phyloP scores from a whole-genome alignment of 805 yeast species.

The Starmerella ratchasimensis region DNA sequence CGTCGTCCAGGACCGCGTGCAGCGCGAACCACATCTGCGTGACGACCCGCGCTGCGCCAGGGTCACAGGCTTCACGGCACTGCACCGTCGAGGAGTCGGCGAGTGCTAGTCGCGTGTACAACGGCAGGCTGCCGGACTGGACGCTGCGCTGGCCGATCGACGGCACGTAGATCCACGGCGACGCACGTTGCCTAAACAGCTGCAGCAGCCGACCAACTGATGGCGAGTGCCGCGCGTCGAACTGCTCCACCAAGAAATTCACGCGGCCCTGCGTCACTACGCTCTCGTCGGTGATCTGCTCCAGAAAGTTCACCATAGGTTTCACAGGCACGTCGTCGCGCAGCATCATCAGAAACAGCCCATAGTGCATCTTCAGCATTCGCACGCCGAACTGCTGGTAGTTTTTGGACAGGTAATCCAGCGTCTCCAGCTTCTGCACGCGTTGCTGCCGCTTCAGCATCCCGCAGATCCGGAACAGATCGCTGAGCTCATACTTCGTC shows the following conservation, averaged over 20 bases:
- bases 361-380: constrained; percentile 7
- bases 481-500: constrained; percentile 1
- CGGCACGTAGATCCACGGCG: constrained; percentile 9
- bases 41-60: no score
- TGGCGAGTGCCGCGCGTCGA: constrained; percentile 7
- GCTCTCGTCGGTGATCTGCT: constrained; percentile 5
- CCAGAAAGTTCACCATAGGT: constrained; percentile 8
- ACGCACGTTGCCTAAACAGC: constrained; percentile 3
- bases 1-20: not conserved
- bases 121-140: constrained; percentile 3
- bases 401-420: constrained; percentile 13
- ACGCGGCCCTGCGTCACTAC: constrained; percentile 15
- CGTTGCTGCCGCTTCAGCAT: constrained; percentile 8
- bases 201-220: constrained; percentile 13
- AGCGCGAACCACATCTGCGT: not conserved
- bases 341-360: constrained; percentile 10
- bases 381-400: constrained; percentile 3
- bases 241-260: constrained; percentile 6
- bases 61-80: no score
- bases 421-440: constrained; percentile 4
- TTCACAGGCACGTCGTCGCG: constrained; percentile 8
- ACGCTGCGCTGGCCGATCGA: constrained; percentile 11
- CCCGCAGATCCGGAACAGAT: constrained; percentile 4
- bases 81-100: no score
- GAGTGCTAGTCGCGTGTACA: not conserved